Base-by-base conservation (phyloP, 495 filamentous ascomycete species). In the Neurospora sp. region DNA sequence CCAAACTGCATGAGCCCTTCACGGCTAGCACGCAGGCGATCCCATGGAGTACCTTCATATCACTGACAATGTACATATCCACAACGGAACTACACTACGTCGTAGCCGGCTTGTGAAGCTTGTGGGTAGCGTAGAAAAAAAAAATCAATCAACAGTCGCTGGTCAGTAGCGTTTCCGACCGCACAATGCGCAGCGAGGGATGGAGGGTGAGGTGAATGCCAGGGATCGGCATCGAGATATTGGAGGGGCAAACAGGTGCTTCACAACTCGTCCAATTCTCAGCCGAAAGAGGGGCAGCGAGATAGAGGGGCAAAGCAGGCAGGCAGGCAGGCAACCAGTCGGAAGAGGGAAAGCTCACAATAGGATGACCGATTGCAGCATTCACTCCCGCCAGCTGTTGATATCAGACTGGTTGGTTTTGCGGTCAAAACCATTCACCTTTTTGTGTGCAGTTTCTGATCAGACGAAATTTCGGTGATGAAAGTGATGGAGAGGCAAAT, bases 1-100 rank as follows among this genome's bases (percentile, higher is more conserved):
- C 77, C 75, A 75, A 79, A 70, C 69, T 39, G 59, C 27, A 65
- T 68, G 10, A 31, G 39, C 38, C 27, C 27, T 69, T 39, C 31
- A 61, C 69, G 42, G 68, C 44, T 44, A 61, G 27, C 12, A 61
- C 22, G 53, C 53, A 35, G 53, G 53, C 53, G 27, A 16, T 17
- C 27, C 27, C 53, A 16, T 31, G 53, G 53, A 65, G 53, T 65
- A 65, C 53, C 53, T 35, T 65, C 14, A 65, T 65, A 65, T 65
- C 53, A 35, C 7, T 65, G 27, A 35, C 27, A 65, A 65, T 17
- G 53, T 65, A 65, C 53, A 65, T 65, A 65, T 65, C 53, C 53
- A 35, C 53, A 31, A 65, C 27, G 8, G 27, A 65, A 37, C 31
- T 65, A 65, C 53, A 61, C 12, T 61, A 37, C 27, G 27, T 65